phyloP scores from a whole-genome alignment of 441 rosid species.

The Manihot esculenta region DNA sequence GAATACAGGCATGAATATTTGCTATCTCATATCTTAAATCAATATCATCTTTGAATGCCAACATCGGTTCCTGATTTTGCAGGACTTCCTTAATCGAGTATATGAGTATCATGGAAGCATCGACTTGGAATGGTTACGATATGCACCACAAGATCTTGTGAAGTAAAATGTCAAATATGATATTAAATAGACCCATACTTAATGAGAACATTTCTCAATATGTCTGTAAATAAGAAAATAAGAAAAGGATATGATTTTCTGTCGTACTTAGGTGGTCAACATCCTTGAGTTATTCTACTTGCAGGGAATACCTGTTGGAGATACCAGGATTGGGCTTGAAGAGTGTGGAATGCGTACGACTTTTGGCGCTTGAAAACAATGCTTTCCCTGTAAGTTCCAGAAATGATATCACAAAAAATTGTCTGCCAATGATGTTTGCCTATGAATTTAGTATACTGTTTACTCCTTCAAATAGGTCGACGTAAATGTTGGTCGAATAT shows the following conservation, averaged over 20 bases:
- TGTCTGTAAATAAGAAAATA: no score
- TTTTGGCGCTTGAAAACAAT: slow-evolving; percentile 50
- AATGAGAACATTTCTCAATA: neutral
- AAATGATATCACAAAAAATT: neutral
- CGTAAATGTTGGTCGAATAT: slow-evolving; percentile 70
- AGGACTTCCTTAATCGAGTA: slow-evolving; percentile 54
- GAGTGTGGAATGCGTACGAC: slow-evolving; percentile 68
- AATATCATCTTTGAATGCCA: neutral
- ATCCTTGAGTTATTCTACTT: no score
- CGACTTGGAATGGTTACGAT: slow-evolving; percentile 76
- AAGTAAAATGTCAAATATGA: slow-evolving; percentile 36
- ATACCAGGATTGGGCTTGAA: slow-evolving; percentile 70
- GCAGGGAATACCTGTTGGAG: slow-evolving; percentile 54
- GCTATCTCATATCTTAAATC: neutral
- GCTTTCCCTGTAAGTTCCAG: slow-evolving; percentile 65
- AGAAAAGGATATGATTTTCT: no score
- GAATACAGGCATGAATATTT: slow-evolving; percentile 46
- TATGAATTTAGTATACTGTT: neutral
- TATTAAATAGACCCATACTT: neutral
- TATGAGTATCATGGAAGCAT: slow-evolving; percentile 37
- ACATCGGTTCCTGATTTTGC: neutral
- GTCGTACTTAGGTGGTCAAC: no score
- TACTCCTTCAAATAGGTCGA: slow-evolving; percentile 76
- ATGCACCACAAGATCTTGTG: slow-evolving; percentile 51
- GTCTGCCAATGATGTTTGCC: neutral